Conservation (phyloP, 345 rosid species). For the Iberis pinnata region DNA sequence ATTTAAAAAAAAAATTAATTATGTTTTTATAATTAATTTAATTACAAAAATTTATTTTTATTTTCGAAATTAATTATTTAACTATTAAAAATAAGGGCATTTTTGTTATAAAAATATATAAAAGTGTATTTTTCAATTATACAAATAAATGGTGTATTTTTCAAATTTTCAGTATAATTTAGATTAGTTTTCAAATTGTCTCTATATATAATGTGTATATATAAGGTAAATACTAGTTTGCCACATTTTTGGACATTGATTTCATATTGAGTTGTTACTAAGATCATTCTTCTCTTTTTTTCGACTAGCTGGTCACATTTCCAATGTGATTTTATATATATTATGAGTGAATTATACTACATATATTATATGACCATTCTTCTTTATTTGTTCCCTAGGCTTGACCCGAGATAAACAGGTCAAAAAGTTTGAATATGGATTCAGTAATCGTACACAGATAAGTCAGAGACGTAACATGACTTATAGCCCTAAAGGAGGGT, state of each 20-base stretch:
- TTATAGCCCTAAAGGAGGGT: not conserved
- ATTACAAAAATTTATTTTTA: too few relatives aligned
- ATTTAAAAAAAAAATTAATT: too few relatives aligned
- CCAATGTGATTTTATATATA: constrained; percentile 16
- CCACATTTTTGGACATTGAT: constrained; percentile 10
- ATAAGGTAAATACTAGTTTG: not conserved
- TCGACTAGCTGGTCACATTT: constrained; percentile 11
- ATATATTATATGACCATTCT: constrained; percentile 8
- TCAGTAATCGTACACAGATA: not conserved
- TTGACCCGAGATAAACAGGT: constrained; percentile 21
- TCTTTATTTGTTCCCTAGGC: constrained; percentile 15
- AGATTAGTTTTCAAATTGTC: too few relatives aligned
- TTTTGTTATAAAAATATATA: too few relatives aligned
- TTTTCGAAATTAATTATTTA: too few relatives aligned
- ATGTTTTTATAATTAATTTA: too few relatives aligned
- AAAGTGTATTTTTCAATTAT: too few relatives aligned
- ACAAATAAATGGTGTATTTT: too few relatives aligned
- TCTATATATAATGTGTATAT: too few relatives aligned
- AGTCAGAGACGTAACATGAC: not conserved
- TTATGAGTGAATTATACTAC: not conserved
- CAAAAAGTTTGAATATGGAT: constrained; percentile 21
- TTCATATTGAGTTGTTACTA: constrained; percentile 7
- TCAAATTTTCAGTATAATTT: too few relatives aligned
- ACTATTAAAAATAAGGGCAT: too few relatives aligned
- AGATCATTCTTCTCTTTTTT: constrained; percentile 8